Conservation (phyloP, 306 rosid genomes). For the Corylus heterophylla region DNA sequence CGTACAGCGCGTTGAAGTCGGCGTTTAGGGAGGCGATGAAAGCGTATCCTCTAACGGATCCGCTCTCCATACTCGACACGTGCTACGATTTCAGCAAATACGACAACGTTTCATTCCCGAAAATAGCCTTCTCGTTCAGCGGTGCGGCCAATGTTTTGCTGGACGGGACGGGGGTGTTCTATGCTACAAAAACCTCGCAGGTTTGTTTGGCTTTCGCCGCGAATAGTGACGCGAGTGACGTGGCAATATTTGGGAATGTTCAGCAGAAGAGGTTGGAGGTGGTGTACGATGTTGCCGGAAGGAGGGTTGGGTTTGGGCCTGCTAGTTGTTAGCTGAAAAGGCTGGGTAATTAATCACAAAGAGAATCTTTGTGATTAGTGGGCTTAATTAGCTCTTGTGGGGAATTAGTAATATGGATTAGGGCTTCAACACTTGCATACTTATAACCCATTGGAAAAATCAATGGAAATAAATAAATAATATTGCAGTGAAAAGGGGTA, state of each 20-base stretch:
- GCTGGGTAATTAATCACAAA: too few relatives aligned
- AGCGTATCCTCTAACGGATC: conserved; percentile 29
- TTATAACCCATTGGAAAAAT: too few relatives aligned
- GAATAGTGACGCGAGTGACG: neutral
- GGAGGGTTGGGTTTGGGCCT: conserved; percentile 1
- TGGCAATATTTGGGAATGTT: conserved; percentile 1
- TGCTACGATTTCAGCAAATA: conserved; percentile 56
- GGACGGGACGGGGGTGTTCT: conserved; percentile 24
- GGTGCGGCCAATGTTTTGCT: conserved; percentile 36
- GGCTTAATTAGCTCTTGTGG: too few relatives aligned
- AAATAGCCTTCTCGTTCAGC: conserved; percentile 36
- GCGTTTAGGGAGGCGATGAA: conserved; percentile 50
- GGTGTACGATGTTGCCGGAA: conserved; percentile 9
- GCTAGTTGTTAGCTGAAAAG: neutral
- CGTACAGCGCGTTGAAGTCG: conserved; percentile 39
- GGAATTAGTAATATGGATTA: too few relatives aligned
- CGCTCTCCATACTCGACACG: conserved; percentile 56
- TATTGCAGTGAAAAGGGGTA: too few relatives aligned
- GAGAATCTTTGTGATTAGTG: too few relatives aligned
- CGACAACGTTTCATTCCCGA: conserved; percentile 29
- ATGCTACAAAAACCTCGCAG: conserved; percentile 23
- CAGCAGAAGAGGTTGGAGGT: neutral
- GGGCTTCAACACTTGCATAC: too few relatives aligned
- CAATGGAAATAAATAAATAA: too few relatives aligned
- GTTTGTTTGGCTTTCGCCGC: conserved; percentile 43